These are phyloP conservation scores for Ploettnerulaceae sp. DNA, from an alignment of 2,329 filamentous ascomycete genomes.

Conservation along the genomic window DNA sequence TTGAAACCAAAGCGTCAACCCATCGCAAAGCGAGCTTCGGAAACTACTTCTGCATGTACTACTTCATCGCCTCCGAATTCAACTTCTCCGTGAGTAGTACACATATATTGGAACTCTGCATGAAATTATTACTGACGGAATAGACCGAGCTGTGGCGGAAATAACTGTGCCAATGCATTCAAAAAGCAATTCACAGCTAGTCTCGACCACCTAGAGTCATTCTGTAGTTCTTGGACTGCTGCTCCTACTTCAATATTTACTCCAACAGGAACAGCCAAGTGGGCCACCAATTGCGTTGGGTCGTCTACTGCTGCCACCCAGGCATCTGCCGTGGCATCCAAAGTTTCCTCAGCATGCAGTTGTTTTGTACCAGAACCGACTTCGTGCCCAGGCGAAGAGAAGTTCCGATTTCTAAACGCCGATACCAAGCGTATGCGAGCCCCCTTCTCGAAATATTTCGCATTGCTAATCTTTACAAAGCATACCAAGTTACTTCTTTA, in stretches of 20 bases:
- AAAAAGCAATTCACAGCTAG: slow-evolving; percentile 10
- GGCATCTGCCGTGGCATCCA: slow-evolving; percentile 3
- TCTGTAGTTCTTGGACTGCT: slow-evolving; percentile 10
- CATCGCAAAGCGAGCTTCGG: slow-evolving; percentile 5
- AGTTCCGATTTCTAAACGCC: slow-evolving; percentile 13
- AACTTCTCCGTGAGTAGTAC: slow-evolving; percentile 7
- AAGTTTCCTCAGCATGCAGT: slow-evolving; percentile 11
- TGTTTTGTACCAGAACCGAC: slow-evolving; percentile 8
- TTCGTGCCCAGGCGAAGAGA: slow-evolving; percentile 4
- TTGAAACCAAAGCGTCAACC: slow-evolving; percentile 4
- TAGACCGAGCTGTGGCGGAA: slow-evolving; percentile 10
- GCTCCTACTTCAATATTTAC: neutral
- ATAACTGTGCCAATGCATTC: slow-evolving; percentile 11
- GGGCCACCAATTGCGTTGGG: slow-evolving; percentile 8
- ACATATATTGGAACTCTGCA: neutral
- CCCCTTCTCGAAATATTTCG: too few species aligned
- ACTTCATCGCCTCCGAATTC: slow-evolving; percentile 1
- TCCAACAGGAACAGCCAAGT: slow-evolving; percentile 7
- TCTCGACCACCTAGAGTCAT: slow-evolving; percentile 8
- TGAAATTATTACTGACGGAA: neutral
- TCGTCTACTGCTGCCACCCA: slow-evolving; percentile 2
- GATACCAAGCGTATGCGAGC: slow-evolving; percentile 13
- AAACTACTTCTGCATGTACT: slow-evolving; percentile 3
- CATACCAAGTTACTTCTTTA: slow-evolving; percentile 18
- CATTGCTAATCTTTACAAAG: slow-evolving; percentile 13